Conservation (phyloP, 768 basidiomycete genomes). For the Russula griseocarnosa region DNA sequence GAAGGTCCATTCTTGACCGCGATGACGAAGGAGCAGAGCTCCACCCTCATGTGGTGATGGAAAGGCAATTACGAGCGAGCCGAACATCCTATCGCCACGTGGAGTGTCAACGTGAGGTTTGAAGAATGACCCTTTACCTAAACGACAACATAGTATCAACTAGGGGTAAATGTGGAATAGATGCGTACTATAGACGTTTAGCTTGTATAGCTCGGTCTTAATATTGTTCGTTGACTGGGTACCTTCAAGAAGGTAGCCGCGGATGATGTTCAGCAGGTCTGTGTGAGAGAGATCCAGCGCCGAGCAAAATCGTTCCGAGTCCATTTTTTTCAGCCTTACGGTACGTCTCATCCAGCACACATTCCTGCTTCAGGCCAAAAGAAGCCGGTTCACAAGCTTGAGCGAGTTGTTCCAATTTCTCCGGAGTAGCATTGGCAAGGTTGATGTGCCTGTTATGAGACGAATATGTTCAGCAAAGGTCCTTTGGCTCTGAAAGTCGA, state of each 20-base stretch:
- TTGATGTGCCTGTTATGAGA: not conserved
- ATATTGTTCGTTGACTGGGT: not conserved
- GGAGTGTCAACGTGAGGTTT: slow-evolving; percentile 51
- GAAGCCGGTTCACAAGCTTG: slow-evolving; percentile 2
- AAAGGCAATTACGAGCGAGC: slow-evolving; percentile 50
- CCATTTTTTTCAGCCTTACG: slow-evolving; percentile 7
- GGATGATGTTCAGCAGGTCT: not conserved
- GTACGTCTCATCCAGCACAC: not conserved
- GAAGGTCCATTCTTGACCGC: slow-evolving; percentile 37
- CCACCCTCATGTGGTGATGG: slow-evolving; percentile 48
- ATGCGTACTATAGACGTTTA: slow-evolving; percentile 2
- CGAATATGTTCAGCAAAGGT: not conserved
- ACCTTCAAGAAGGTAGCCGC: slow-evolving; percentile 7
- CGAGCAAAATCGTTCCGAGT: not conserved
- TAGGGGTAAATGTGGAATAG: not conserved
- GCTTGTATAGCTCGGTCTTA: not conserved
- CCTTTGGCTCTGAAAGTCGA: not conserved
- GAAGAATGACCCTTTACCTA: slow-evolving; percentile 39
- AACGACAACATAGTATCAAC: too few relatives aligned
- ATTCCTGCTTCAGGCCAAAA: not conserved
- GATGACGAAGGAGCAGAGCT: slow-evolving; percentile 38
- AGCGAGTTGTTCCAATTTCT: not conserved
- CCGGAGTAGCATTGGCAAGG: not conserved
- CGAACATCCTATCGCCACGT: slow-evolving; percentile 44
- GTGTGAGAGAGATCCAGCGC: not conserved